Conservation (phyloP, 2,329 filamentous ascomycete genomes). For the Davidsoniella australis region DNA sequence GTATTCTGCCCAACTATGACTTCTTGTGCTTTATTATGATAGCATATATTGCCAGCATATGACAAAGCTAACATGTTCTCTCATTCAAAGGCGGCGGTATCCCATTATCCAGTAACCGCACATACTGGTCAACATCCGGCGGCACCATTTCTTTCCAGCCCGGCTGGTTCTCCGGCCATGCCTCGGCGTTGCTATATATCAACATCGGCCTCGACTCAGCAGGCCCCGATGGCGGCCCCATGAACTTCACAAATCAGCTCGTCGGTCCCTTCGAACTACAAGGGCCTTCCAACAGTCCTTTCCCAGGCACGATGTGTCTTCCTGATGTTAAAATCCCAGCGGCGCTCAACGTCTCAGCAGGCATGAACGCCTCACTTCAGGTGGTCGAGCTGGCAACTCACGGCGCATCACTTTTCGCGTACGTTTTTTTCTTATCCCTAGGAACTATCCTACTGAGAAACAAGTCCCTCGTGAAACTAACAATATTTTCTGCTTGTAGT, state of each 20-base stretch:
- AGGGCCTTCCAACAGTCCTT: constrained; percentile 55
- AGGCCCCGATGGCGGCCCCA: constrained; percentile 24
- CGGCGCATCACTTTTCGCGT: constrained; percentile 60
- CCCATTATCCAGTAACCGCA: constrained; percentile 53
- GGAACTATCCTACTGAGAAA: too few species aligned
- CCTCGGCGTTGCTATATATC: constrained; percentile 60
- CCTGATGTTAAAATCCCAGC: constrained; percentile 58
- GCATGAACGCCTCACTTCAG: constrained; percentile 68
- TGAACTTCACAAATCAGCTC: constrained; percentile 44
- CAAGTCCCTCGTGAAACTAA: background rate
- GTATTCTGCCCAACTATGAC: constrained; percentile 16
- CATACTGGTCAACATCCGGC: constrained; percentile 61
- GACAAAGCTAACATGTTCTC: constrained; percentile 4
- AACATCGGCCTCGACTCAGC: constrained; percentile 61
- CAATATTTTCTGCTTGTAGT: constrained; percentile 29
- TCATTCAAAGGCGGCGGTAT: constrained; percentile 54
- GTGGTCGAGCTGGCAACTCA: constrained; percentile 58
- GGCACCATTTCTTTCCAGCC: constrained; percentile 66
- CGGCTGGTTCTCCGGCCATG: constrained; percentile 73
- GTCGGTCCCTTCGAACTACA: constrained; percentile 55
- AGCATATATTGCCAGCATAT: background rate
- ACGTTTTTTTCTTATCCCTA: constrained; percentile 19
- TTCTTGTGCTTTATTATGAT: background rate
- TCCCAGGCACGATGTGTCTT: constrained; percentile 62
- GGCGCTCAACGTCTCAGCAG: constrained; percentile 42